Evolutionary conservation across 257 asterid genomes (phyloP).

Genomic region (Nicotiana undulata): DNA sequence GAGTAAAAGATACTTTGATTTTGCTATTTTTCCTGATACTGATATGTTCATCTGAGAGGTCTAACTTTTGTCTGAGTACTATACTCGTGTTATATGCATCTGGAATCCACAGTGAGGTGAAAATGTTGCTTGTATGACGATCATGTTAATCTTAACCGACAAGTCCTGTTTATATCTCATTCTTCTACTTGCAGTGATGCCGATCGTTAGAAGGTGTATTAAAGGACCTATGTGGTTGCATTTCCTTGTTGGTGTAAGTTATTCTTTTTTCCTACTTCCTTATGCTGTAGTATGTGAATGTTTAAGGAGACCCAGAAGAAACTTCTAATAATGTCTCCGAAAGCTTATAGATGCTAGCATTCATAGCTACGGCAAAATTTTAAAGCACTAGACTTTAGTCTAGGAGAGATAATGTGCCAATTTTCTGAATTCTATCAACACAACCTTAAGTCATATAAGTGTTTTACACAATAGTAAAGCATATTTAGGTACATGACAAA

Average conservation of each 20-base stretch:
- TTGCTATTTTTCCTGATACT: too few species aligned
- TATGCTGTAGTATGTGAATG: neutral
- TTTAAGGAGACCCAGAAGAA: neutral
- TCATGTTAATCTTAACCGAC: neutral
- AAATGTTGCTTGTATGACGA: neutral
- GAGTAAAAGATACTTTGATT: too few species aligned
- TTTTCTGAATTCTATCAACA: neutral
- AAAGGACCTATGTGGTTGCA: conserved; percentile 95
- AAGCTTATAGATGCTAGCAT: neutral
- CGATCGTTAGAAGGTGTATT: conserved; percentile 61
- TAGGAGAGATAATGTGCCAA: neutral
- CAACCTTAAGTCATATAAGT: neutral
- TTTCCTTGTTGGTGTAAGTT: conserved; percentile 80
- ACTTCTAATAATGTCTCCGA: neutral
- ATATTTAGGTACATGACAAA: neutral
- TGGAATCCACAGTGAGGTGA: neutral
- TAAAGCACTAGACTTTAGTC: neutral
- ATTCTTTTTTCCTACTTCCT: conserved; percentile 2
- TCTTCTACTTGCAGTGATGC: conserved; percentile 57
- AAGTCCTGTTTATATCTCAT: neutral
- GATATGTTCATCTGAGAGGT: neutral
- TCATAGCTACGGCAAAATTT: neutral
- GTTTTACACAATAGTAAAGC: neutral
- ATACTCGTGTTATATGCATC: neutral
- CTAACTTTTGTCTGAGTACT: neutral